Evolutionary conservation across 805 yeast species (phyloP).

Genomic region (Lipomyces starkeyi): DNA sequence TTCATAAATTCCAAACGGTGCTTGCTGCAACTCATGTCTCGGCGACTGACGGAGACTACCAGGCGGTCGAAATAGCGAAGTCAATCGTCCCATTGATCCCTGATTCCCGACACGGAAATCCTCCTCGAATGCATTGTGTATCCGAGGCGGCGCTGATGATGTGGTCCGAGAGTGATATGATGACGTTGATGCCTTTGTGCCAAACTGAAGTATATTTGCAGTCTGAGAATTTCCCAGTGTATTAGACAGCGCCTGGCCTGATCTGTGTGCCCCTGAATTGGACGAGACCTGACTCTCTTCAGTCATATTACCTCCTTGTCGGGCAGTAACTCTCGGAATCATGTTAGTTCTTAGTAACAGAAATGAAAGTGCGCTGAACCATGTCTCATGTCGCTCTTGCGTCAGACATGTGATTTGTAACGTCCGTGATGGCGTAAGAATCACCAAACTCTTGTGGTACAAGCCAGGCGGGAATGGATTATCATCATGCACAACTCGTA

Average conservation of each 20-base stretch:
- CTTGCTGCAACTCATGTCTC: neutral
- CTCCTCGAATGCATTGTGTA: neutral
- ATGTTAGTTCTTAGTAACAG: constrained; percentile 53
- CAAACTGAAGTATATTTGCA: neutral
- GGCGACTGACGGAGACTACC: neutral
- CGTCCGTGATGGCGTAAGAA: constrained; percentile 68
- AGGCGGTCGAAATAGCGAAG: constrained; percentile 20
- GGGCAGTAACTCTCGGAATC: constrained; percentile 38
- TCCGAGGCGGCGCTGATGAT: neutral
- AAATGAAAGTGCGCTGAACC: constrained; percentile 85
- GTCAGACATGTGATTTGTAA: constrained; percentile 87
- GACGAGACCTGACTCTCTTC: neutral
- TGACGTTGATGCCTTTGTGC: neutral
- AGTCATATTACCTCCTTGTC: neutral
- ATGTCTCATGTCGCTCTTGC: constrained; percentile 83
- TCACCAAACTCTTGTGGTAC: constrained; percentile 80
- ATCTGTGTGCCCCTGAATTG: neutral
- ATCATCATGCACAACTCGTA: constrained; percentile 79
- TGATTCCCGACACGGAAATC: constrained; percentile 6
- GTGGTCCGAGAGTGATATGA: neutral
- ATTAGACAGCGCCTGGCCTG: neutral
- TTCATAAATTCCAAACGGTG: constrained; percentile 3
- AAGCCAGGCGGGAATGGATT: constrained; percentile 90
- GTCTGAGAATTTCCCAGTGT: neutral
- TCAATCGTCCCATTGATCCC: constrained; percentile 27